Percentiles rank a stretch among this genome's conserved stretches.
These are phyloP conservation scores for Cochliopodium minus DNA, from an alignment of 208 protist genomes.

Conservation along the genomic window DNA sequence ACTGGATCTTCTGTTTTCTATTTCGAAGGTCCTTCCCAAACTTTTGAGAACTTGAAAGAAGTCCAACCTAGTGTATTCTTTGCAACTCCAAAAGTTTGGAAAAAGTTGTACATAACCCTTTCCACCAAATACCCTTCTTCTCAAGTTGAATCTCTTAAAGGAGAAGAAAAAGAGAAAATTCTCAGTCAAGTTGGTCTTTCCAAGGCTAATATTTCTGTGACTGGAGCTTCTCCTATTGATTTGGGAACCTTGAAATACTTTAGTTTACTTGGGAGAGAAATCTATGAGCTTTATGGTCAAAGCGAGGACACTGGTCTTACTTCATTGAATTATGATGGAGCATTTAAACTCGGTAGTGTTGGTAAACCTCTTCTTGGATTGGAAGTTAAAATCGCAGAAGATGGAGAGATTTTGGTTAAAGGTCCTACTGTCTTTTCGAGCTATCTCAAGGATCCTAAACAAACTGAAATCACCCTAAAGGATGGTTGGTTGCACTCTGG, in stretches of 20 bases:
- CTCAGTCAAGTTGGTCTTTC: too few species aligned
- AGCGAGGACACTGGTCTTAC: conserved; percentile 24
- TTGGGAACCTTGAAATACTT: conserved; percentile 39
- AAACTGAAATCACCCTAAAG: conserved; percentile 16
- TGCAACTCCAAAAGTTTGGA: too few species aligned
- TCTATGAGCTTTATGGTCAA: conserved; percentile 42
- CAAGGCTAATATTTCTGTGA: too few species aligned
- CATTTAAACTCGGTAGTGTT: conserved; percentile 11
- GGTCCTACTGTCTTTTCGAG: conserved; percentile 29
- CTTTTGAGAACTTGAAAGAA: too few species aligned
- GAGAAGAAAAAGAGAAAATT: too few species aligned
- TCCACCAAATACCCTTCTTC: too few species aligned
- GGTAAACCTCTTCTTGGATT: background rate
- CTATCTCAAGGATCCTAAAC: conserved; percentile 20
- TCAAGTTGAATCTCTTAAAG: too few species aligned
- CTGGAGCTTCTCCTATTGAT: conserved; percentile 34
- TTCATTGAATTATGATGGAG: too few species aligned
- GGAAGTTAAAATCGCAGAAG: conserved; percentile 1
- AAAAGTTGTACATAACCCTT: too few species aligned
- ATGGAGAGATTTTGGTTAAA: conserved; percentile 27
- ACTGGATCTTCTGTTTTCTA: background rate
- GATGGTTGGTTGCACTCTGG: conserved; percentile 17
- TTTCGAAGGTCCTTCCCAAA: background rate
- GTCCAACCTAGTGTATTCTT: too few species aligned
- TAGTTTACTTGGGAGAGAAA: conserved; percentile 29